Conservation (phyloP, 2,329 filamentous ascomycete species). For the Colletotrichum phormii region DNA sequence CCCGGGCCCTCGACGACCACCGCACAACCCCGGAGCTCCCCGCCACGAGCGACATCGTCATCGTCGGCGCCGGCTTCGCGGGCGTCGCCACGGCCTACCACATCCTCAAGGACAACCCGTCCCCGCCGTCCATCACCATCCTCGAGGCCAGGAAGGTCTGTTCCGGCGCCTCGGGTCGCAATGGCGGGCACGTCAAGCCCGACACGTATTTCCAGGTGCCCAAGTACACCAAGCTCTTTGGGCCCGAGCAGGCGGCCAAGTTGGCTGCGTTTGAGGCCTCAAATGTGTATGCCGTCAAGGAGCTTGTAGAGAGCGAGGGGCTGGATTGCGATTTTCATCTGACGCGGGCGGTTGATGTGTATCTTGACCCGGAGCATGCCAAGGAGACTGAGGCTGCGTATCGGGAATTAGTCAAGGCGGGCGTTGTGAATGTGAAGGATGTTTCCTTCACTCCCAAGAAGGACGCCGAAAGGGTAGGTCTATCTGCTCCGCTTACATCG, state of each 20-base stretch:
- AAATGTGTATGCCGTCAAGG: no score
- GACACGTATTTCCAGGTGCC: constrained; percentile 39
- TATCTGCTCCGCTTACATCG: neutral
- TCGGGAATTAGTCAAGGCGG: neutral
- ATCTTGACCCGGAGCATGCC: constrained; percentile 11
- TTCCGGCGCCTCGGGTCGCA: constrained; percentile 52
- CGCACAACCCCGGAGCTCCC: constrained; percentile 53
- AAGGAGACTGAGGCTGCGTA: constrained; percentile 7
- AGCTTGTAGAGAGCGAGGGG: no score
- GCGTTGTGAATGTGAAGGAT: neutral
- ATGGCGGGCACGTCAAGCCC: constrained; percentile 40
- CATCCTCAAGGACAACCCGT: constrained; percentile 40
- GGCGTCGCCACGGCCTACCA: constrained; percentile 58
- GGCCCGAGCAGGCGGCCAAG: constrained; percentile 32
- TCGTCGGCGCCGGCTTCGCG: constrained; percentile 61
- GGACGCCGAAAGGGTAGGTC: constrained; percentile 10
- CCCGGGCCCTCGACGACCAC: constrained; percentile 50
- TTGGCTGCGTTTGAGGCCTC: no score
- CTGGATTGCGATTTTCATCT: no score
- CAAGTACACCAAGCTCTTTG: constrained; percentile 38
- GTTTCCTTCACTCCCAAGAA: constrained; percentile 3
- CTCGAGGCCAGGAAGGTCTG: constrained; percentile 50
- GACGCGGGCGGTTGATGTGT: neutral
- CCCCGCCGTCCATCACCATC: constrained; percentile 42
- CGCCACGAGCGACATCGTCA: constrained; percentile 53